These are phyloP conservation scores for Neonectria ditissima DNA, from an alignment of 2,329 filamentous ascomycete genomes.

Conservation along the genomic window DNA sequence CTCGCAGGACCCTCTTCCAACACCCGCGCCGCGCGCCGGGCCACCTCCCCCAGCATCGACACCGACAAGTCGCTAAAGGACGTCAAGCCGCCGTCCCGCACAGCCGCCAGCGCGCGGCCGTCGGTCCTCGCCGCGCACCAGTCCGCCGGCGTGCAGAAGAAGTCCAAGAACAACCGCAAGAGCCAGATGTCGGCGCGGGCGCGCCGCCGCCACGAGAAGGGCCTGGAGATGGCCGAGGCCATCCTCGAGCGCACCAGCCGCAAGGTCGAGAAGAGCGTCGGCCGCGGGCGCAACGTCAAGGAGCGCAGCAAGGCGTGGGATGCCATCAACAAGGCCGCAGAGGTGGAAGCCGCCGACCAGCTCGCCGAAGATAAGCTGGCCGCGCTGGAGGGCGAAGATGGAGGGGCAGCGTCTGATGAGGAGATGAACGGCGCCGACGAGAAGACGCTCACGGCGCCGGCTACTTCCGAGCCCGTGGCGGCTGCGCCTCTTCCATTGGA, in stretches of 20 bases:
- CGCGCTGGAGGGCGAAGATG: slow-evolving; percentile 40
- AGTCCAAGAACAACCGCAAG: slow-evolving; percentile 68
- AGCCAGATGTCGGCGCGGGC: slow-evolving; percentile 66
- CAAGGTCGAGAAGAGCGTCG: slow-evolving; percentile 68
- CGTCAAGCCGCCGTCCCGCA: slow-evolving; percentile 61
- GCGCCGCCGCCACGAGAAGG: slow-evolving; percentile 67
- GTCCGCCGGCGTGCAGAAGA: slow-evolving; percentile 75
- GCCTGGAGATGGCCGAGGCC: slow-evolving; percentile 69
- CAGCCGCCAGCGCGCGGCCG: slow-evolving; percentile 58
- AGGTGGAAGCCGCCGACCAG: slow-evolving; percentile 30
- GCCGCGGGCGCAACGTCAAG: slow-evolving; percentile 60
- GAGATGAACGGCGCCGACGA: slow-evolving; percentile 48
- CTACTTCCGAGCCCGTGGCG: slow-evolving; percentile 4
- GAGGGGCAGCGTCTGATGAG: slow-evolving; percentile 52
- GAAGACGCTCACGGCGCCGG: slow-evolving; percentile 12
- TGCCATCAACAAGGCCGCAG: slow-evolving; percentile 62
- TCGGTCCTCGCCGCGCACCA: slow-evolving; percentile 78
- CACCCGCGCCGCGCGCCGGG: slow-evolving; percentile 81
- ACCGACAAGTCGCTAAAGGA: slow-evolving; percentile 78
- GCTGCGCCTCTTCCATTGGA: slow-evolving; percentile 34
- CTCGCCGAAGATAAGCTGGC: slow-evolving; percentile 34
- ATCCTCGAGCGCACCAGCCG: slow-evolving; percentile 68
- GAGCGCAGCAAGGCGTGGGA: slow-evolving; percentile 68
- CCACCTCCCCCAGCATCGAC: slow-evolving; percentile 76
- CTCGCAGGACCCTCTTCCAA: slow-evolving; percentile 70